Conservation (phyloP, 345 rosid species). For the Pugionium cornutum region DNA sequence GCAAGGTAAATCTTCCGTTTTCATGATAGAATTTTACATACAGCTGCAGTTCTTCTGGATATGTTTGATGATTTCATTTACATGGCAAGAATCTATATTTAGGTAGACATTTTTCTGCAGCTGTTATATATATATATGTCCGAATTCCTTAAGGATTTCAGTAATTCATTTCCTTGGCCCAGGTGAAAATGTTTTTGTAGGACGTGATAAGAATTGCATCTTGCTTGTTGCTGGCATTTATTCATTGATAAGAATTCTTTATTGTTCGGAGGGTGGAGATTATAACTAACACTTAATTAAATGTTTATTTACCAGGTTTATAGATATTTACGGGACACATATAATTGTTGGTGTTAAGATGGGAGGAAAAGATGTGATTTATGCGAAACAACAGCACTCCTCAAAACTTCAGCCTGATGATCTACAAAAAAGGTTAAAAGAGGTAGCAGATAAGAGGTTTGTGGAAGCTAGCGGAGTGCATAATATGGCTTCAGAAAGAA, state of each 20-base stretch:
- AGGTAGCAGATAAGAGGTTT: conserved; percentile 86
- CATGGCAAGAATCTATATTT: not conserved
- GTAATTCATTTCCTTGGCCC: conserved; percentile 10
- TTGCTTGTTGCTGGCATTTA: conserved; percentile 3
- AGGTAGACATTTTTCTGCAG: not conserved
- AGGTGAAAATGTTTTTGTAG: not conserved
- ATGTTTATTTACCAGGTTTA: conserved; percentile 61
- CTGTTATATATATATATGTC: not conserved
- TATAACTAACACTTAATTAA: not conserved
- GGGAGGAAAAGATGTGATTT: conserved; percentile 97
- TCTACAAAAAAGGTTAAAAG: conserved; percentile 74
- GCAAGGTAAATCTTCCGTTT: conserved; percentile 57
- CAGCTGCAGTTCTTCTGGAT: not conserved
- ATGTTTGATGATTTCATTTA: not conserved
- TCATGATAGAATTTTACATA: not conserved
- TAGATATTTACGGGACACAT: conserved; percentile 85
- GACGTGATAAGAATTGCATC: not conserved
- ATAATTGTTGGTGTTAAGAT: conserved; percentile 82
- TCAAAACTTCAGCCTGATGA: conserved; percentile 74
- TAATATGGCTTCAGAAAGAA: conserved; percentile 35
- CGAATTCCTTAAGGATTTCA: not conserved
- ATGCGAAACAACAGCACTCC: conserved; percentile 78
- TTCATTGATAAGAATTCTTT: not conserved
- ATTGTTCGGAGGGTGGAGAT: not conserved
- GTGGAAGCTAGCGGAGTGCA: conserved; percentile 51